Base-by-base conservation (phyloP, 805 yeast genomes). In the Wickerhamia fluorescens region DNA sequence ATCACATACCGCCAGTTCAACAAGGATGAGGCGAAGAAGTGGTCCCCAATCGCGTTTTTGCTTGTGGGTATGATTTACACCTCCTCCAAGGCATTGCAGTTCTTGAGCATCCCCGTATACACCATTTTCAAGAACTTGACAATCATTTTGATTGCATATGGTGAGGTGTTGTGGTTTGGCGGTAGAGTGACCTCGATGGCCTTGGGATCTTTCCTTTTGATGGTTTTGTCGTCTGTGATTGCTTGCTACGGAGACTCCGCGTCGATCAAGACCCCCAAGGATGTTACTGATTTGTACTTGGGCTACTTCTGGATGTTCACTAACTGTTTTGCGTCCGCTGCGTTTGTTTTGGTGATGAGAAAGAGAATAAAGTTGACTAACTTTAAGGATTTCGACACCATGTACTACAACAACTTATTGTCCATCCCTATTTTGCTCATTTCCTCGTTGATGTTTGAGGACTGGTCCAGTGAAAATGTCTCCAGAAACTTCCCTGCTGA, bases 61-160 rank as follows among this genome's bases (percentile, higher is more conserved):
- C 74, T 92, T 49, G 97, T 88, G 25, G 65, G 76, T 26, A 92
- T 89, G 97, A 88, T 88, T 54, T 92, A 88, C 70, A 92, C 98
- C 33, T 81, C 92, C 25, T 84, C 96, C 33, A 92, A 88, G 70
- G 96, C 97, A 32, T 69, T 92, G 49, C 94, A 86, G 61, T 86
- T 62, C 63, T 75, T 92, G 52, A 68, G 89, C 29, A 88, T 92
- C 35, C 98, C 98, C 30, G 95, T 92, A 35, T 92, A 87, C 71
- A 92, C 98, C 41, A 89, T 92, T 47, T 92, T 92, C 80, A 92
- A 92, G 73, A 92, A 92, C 64, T 75, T 92, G 60, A 89, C 98
- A 38, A 92, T 92, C 53, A 89, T 92, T 43, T 67, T 92, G 53
- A 92, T 92, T 56, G 97, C 98, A 20, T 92, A 92, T 56, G 97